phyloP scores from a whole-genome alignment of 805 yeast species.

The Grigorovia yakushimaensis region DNA sequence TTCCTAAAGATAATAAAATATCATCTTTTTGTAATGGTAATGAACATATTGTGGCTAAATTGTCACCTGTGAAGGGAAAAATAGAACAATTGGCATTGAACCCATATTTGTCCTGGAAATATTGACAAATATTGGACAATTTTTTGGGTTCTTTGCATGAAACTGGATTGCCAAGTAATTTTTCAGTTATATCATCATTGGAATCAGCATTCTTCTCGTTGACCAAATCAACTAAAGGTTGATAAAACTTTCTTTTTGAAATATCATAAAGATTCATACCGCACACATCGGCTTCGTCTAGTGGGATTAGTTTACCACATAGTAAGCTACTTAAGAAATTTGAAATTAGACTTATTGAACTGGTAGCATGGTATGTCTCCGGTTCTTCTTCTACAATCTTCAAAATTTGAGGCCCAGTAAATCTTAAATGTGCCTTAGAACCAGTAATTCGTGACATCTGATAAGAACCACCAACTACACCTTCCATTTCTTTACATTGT shows the following conservation, averaged over 20 bases:
- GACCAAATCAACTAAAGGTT: conserved; percentile 39
- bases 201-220: conserved; percentile 6
- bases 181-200: conserved; percentile 21
- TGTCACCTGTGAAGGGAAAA: conserved; percentile 82
- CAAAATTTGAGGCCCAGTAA: conserved; percentile 87
- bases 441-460: conserved; percentile 63
- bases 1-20: conserved; percentile 73
- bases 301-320: conserved; percentile 48
- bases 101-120: conserved; percentile 58
- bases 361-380: conserved; percentile 44
- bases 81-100: conserved; percentile 48
- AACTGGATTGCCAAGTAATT: conserved; percentile 28
- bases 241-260: conserved; percentile 43
- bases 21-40: conserved; percentile 71
- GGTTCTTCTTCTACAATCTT: conserved; percentile 49
- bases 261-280: conserved; percentile 88
- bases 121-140: conserved; percentile 43
- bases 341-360: conserved; percentile 63
- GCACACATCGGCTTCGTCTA: conserved; percentile 84
- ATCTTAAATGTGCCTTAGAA: conserved; percentile 78
- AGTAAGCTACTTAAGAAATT: conserved; percentile 67
- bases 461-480: conserved; percentile 47
- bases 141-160: conserved; percentile 36
- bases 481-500: conserved; percentile 56
- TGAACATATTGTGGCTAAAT: conserved; percentile 78